These are phyloP conservation scores for Cryptococcus depauperatus DNA, from an alignment of 1,284 basidiomycete genomes.

Conservation along the genomic window DNA sequence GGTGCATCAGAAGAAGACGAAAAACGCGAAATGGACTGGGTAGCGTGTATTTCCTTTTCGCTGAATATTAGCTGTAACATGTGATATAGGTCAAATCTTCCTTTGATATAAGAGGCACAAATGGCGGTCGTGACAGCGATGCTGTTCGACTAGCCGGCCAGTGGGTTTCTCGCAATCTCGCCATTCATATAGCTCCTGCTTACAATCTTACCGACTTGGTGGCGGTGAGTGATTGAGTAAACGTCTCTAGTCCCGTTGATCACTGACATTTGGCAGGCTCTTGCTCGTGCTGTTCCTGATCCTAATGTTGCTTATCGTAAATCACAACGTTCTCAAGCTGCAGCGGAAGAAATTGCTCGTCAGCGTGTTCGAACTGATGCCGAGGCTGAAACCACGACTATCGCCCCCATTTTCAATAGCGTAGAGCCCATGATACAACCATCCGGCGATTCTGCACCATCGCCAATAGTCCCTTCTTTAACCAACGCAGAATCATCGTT, in stretches of 20 bases:
- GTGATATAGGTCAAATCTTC: constrained; percentile 57
- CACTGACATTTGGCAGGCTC: constrained; percentile 43
- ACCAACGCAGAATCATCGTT: constrained; percentile 14
- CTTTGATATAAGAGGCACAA: constrained; percentile 71
- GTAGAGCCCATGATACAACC: too few species aligned
- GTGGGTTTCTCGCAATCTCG: constrained; percentile 65
- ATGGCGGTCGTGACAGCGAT: constrained; percentile 59
- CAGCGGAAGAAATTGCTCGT: constrained; percentile 34
- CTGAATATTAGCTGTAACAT: not conserved
- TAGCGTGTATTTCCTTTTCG: constrained; percentile 11
- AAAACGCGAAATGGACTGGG: constrained; percentile 74
- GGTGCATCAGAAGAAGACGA: constrained; percentile 71
- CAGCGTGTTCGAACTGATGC: constrained; percentile 1
- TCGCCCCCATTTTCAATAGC: not conserved
- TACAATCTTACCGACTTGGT: constrained; percentile 52
- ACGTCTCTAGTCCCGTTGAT: not conserved
- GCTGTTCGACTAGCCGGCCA: constrained; percentile 72
- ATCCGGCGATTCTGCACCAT: constrained; percentile 2
- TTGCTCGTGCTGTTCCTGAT: constrained; percentile 69
- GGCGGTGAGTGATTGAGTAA: constrained; percentile 22
- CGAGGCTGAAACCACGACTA: not conserved
- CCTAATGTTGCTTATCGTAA: constrained; percentile 67
- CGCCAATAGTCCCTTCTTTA: constrained; percentile 15
- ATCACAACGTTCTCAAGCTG: constrained; percentile 44
- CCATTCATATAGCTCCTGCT: constrained; percentile 49